Percentiles rank a stretch among this genome's conserved stretches.
These are phyloP conservation scores for Drechslera avenae DNA, from an alignment of 2,329 filamentous ascomycete genomes.

Conservation along the genomic window DNA sequence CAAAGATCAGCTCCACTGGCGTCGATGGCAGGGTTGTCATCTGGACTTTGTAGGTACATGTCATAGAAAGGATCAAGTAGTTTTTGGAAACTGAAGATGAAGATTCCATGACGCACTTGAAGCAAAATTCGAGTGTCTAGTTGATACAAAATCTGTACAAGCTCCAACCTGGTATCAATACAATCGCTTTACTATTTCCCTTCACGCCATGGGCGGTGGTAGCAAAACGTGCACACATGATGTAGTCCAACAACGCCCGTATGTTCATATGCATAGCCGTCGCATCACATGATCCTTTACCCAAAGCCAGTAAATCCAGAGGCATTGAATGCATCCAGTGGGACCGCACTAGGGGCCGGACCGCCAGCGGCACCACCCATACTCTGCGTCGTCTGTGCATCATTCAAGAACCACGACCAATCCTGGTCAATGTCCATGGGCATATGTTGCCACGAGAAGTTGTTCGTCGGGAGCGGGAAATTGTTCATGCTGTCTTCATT, in stretches of 20 bases:
- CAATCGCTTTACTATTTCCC: not conserved
- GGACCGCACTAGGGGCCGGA: not conserved
- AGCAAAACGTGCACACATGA: not conserved
- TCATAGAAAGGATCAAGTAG: not conserved
- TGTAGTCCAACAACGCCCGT: not conserved
- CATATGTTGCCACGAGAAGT: constrained; percentile 48
- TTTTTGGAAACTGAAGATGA: not conserved
- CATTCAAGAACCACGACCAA: constrained; percentile 50
- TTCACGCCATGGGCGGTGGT: not conserved
- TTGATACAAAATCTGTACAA: not conserved
- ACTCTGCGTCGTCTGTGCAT: constrained; percentile 24
- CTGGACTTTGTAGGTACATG: constrained; percentile 49
- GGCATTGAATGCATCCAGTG: constrained; percentile 24
- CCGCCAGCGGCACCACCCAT: constrained; percentile 3
- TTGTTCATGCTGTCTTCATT: constrained; percentile 41
- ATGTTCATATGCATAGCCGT: too few species aligned
- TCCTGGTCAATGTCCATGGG: constrained; percentile 51
- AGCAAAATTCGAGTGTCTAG: constrained; percentile 21
- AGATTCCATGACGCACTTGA: constrained; percentile 11
- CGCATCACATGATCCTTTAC: not conserved
- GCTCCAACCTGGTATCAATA: constrained; percentile 3
- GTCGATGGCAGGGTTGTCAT: constrained; percentile 57
- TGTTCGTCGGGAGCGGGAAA: constrained; percentile 43
- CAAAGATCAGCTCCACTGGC: constrained; percentile 74
- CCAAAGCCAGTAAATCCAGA: constrained; percentile 38